Conservation (phyloP, 176 grass and related monocot species). For the Phoenix dactylifera region DNA sequence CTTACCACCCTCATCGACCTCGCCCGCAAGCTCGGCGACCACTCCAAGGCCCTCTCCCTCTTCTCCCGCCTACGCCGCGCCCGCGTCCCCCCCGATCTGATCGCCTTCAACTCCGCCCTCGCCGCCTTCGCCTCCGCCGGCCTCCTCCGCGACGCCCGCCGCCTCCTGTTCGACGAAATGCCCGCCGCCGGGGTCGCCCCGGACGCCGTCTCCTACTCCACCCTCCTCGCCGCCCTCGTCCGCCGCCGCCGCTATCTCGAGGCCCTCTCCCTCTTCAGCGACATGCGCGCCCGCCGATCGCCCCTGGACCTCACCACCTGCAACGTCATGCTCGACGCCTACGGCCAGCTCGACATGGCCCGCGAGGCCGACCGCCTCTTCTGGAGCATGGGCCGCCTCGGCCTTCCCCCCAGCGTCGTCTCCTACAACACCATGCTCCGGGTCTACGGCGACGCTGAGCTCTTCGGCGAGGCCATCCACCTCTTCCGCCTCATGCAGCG, state of each 20-base stretch:
- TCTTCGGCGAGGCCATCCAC: constrained; percentile 84
- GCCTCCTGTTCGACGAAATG: constrained; percentile 66
- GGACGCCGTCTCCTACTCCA: constrained; percentile 68
- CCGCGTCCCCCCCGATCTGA: constrained; percentile 57
- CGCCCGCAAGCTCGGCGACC: constrained; percentile 47
- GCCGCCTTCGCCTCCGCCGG: constrained; percentile 48
- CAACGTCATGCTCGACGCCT: constrained; percentile 82
- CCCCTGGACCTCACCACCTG: constrained; percentile 63
- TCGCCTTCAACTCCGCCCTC: constrained; percentile 73
- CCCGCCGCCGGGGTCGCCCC: constrained; percentile 40
- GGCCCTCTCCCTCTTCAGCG: constrained; percentile 77
- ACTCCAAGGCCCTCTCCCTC: constrained; percentile 74
- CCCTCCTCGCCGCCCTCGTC: constrained; percentile 66
- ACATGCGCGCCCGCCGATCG: constrained; percentile 56
- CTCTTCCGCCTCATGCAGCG: constrained; percentile 74
- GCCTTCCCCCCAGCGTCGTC: constrained; percentile 59
- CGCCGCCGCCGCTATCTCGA: constrained; percentile 56
- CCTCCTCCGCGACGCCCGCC: constrained; percentile 55
- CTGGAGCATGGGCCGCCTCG: constrained; percentile 69
- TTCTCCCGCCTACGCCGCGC: constrained; percentile 61
- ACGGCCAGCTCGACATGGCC: constrained; percentile 81
- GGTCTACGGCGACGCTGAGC: constrained; percentile 81
- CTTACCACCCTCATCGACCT: constrained; percentile 83
- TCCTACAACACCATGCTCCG: constrained; percentile 96
- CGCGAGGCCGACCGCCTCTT: constrained; percentile 81